Conservation (phyloP, 2,329 filamentous ascomycete genomes). For the Trichoderma endophyticum region DNA sequence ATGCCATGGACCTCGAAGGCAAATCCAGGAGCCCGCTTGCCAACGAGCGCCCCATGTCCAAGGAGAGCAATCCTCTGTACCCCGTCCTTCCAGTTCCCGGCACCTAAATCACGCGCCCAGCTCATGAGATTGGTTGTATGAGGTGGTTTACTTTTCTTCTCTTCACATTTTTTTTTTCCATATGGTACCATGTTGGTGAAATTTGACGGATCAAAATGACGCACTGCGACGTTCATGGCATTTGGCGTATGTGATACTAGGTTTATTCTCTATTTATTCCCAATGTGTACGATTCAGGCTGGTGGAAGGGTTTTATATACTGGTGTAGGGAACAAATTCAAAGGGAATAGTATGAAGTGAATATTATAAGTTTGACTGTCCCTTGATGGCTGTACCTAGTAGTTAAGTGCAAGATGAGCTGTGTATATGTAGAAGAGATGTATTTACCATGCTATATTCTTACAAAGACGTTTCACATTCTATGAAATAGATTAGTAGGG, state of each 20-base stretch:
- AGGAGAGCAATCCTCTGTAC: constrained; percentile 38
- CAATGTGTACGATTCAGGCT: constrained; percentile 1
- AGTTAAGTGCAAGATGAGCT: not conserved
- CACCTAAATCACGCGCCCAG: constrained; percentile 23
- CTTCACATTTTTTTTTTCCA: not conserved
- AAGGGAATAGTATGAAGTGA: not conserved
- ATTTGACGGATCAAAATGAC: not conserved
- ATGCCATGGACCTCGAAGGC: constrained; percentile 40
- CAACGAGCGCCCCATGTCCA: constrained; percentile 26
- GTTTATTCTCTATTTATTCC: not conserved
- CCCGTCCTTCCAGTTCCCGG: constrained; percentile 41
- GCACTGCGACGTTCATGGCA: constrained; percentile 1
- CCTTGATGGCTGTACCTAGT: not conserved
- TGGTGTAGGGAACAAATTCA: not conserved
- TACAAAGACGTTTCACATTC: not conserved
- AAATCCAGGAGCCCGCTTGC: constrained; percentile 29
- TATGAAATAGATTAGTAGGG: not conserved
- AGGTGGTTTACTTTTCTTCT: not conserved
- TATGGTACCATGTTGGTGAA: not conserved
- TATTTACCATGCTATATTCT: too few relatives aligned
- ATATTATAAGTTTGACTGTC: not conserved
- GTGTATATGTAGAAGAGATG: not conserved
- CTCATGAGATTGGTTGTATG: not conserved
- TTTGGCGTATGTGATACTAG: constrained; percentile 7
- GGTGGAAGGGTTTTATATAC: not conserved